A percentile compares a stretch with the other conserved stretches of the same genome.
phyloP scores from a whole-genome alignment of 768 basidiomycete genomes.

The Gautieria morchelliformis region DNA sequence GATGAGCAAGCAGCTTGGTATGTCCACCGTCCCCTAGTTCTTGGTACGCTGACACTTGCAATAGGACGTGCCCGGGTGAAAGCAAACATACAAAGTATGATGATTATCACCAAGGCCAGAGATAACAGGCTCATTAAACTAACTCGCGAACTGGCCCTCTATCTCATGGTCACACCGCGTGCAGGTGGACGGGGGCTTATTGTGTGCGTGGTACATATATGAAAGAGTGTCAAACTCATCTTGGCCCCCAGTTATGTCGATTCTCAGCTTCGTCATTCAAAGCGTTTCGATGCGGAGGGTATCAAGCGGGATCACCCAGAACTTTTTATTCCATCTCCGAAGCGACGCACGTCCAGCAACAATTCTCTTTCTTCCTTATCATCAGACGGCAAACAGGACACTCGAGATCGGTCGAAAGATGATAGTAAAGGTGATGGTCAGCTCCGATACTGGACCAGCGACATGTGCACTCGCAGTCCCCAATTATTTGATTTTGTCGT shows the following conservation, averaged over 20 bases:
- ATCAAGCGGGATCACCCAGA: slow-evolving; percentile 81
- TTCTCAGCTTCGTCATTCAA: slow-evolving; percentile 76
- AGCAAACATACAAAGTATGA: slow-evolving; percentile 83
- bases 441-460: slow-evolving; percentile 93
- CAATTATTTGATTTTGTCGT: slow-evolving; percentile 97
- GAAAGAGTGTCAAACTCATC: slow-evolving; percentile 10
- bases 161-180: slow-evolving; percentile 85
- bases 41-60: background rate
- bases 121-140: slow-evolving; percentile 95
- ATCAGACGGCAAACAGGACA: slow-evolving; percentile 35
- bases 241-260: slow-evolving; percentile 73
- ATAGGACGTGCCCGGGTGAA: slow-evolving; percentile 86
- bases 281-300: slow-evolving; percentile 89
- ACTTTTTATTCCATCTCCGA: slow-evolving; percentile 70
- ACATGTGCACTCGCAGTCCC: slow-evolving; percentile 86
- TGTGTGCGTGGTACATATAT: slow-evolving; percentile 45
- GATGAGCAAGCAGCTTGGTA: slow-evolving; percentile 98
- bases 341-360: slow-evolving; percentile 62
- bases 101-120: slow-evolving; percentile 95
- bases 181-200: slow-evolving; percentile 67
- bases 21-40: slow-evolving; percentile 19
- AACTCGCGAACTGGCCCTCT: slow-evolving; percentile 87
- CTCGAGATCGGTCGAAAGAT: slow-evolving; percentile 13
- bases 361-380: slow-evolving; percentile 51
- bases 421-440: slow-evolving; percentile 65